Conservation (phyloP, 768 basidiomycete genomes). For the Pisolithus albus region DNA sequence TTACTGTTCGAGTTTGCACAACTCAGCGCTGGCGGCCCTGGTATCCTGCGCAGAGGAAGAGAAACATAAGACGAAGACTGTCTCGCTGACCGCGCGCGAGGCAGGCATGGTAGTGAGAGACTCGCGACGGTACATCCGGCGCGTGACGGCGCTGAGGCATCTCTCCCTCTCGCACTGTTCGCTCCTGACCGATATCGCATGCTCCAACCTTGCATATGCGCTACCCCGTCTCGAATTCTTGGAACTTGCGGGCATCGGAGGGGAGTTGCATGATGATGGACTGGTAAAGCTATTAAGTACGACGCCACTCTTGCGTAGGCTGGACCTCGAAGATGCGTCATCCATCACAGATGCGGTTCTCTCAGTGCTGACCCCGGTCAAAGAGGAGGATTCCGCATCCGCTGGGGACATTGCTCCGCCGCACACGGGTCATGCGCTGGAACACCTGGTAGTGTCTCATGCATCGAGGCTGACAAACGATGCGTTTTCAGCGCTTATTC, state of each 20-base stretch:
- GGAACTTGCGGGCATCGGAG: slow-evolving; percentile 72
- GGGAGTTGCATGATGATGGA: slow-evolving; percentile 65
- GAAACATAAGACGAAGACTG: slow-evolving; percentile 28
- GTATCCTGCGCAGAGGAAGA: slow-evolving; percentile 42
- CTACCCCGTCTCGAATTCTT: slow-evolving; percentile 70
- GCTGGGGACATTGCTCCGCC: slow-evolving; percentile 19
- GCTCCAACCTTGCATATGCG: slow-evolving; percentile 62
- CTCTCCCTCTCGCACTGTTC: slow-evolving; percentile 65
- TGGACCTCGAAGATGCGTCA: slow-evolving; percentile 83
- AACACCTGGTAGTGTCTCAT: slow-evolving; percentile 65
- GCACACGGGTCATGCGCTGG: slow-evolving; percentile 59
- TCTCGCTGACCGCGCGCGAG: slow-evolving; percentile 54
- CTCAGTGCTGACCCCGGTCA: slow-evolving; percentile 49
- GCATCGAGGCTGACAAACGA: slow-evolving; percentile 59
- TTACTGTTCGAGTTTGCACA: slow-evolving; percentile 63
- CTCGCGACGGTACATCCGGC: slow-evolving; percentile 41
- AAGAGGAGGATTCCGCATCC: slow-evolving; percentile 9
- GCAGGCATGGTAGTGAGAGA: slow-evolving; percentile 56
- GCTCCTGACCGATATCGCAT: slow-evolving; percentile 67
- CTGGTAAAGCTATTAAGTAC: slow-evolving; percentile 62
- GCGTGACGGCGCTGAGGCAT: slow-evolving; percentile 66
- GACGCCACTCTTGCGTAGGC: slow-evolving; percentile 60
- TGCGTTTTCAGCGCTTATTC: slow-evolving; percentile 58
- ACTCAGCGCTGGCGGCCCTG: slow-evolving; percentile 69
- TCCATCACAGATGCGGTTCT: slow-evolving; percentile 72